Evolutionary conservation across 108 stramenopile species (phyloP), one percentile per base, ranked within the genome.

Genomic region (Discostella stelligeroides): DNA sequence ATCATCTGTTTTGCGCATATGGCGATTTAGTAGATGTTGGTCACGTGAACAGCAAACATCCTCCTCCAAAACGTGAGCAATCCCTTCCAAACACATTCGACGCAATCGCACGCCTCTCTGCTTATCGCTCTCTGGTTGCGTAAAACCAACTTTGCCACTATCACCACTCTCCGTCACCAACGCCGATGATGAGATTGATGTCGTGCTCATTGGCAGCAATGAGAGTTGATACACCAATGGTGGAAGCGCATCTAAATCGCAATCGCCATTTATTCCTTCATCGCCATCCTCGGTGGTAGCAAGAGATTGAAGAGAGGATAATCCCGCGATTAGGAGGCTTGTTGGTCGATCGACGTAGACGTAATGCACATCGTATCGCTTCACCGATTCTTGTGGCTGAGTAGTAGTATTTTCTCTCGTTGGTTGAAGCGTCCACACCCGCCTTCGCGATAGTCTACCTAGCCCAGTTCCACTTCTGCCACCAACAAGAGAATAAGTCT

Each of bases 151-250:
- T 10, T 45, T 45, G 43, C 15, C 43, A 45, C 4, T 28, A 8
- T 28, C 53, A 7, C 13, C 10, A 14, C 21, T 28, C 6, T 10
- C 10, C 7, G 6, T 14, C 23, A 23, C 24, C 48, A 21, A 49
- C n/a, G 48, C 18, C 12, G 48, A 49, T 7, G 34, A 34, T 34
- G 48, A 49, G 1, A 21, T 23, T 5, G 29, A 27, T 4, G 45
- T 41, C 3, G 30, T 20, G 37, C 54, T 30, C 45, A 59, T 27
- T 21, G 70, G 70, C n/a, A 76, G 24, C 12, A 81, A 41, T 28
- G 56, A 69, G 24, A 81, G 46, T 57, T 81, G 80, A 54, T 81
- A 76, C 28, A 81, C 64, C 37, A 81, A 46, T 17, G 80, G 80
- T 27, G 80, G 80, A 49, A 81, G 29, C 0, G 73, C 58, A 37